Evolutionary conservation across 192 early-diverging fungal genomes (phyloP), one percentile per base, ranked within the genome.

Genomic region (Paraglomus occultum): DNA sequence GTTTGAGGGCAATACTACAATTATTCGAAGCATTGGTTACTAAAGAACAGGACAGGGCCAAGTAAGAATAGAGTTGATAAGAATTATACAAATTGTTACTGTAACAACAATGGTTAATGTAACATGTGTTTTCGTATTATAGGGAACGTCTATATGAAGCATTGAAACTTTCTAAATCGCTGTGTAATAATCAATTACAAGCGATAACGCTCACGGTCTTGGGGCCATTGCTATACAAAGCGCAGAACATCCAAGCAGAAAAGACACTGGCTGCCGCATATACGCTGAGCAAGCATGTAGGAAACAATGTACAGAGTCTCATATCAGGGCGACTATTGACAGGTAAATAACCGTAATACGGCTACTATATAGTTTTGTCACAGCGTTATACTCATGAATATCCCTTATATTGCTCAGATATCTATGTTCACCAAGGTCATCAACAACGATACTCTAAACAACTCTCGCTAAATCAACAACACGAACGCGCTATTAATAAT

Each of bases 211-310:
- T 81, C 9, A 46, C 77, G 8, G 49, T 78, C 8, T 53, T 81
- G 10, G 79, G 79, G 6, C 73, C 72, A 43, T 57, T 81, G 8
- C 78, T 77, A 22, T 47, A 65, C 46, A 62, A 74, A 23, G 73
- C 74, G 20, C 76, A 81, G 10, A 77, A 81, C 23, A 74, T 71
- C n/a, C 76, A 81, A n/a, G 76, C 79, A 8, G 79, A 81, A 60
- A 81, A 78, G 50, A 81, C 78, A 69, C 67, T 77, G 15, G 58
- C 55, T 51, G 58, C 79, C 12, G 77, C 72, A 44, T 76, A 61
- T 54, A 31, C 64, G 22, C 44, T 52, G 31, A 46, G 42, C 4
- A 67, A 52, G 38, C 20, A 52, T 67, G 64, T 51, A 7, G 22
- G 43, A 42, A 67, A 52, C 53, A 42, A 53, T 17, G 17, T 67